Base-by-base conservation (phyloP, 2,329 filamentous ascomycete species). In the Atkinsonella texensis region DNA sequence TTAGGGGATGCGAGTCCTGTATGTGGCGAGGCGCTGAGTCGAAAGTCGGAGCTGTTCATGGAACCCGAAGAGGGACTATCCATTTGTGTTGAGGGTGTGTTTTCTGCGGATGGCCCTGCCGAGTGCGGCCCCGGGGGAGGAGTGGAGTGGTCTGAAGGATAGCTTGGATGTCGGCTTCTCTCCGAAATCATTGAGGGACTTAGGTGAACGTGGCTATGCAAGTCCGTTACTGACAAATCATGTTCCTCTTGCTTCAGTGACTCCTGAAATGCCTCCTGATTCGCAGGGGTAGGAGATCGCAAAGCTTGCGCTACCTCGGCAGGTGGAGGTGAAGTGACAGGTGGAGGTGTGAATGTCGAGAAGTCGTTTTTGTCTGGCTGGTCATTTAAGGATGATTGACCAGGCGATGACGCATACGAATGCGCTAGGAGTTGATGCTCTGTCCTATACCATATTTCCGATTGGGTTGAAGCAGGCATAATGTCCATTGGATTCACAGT, bases 401-500 rank as follows among this genome's bases (percentile, higher is more conserved):
- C 49, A 5, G 58, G 57, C 23, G 62, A 61, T 9, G 61, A 61
- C 33, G 57, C 57, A 43, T 62, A 53, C 23, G 65, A 60, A 10
- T 61, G 58, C 28, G 61, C 52, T 41, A 58, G 61, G 39, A 70
- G 58, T 51, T 69, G 61, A 50, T 68, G 65, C 53, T 69, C 68
- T 15, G 64, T 69, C 38, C 62, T 59, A 48, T 70, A 62, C 62
- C 64, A 68, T 31, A 65, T 52, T 53, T 70, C 69, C 8, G 63
- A 63, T 53, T 69, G 60, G 3, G 67, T 69, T 15, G 63, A 65
- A 3, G 69, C 63, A 5, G 69, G 71, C 75, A 76, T 77, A 32
- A 78, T 71, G 47, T 76, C 73, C 70, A 76, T 76, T 0, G 75
- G 75, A 41, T 77, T 77, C 10, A 75, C 74, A 4, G 74, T 77